These are phyloP conservation scores for Pseudozyma sp. DNA, from an alignment of 1,284 basidiomycete species.

Conservation along the genomic window DNA sequence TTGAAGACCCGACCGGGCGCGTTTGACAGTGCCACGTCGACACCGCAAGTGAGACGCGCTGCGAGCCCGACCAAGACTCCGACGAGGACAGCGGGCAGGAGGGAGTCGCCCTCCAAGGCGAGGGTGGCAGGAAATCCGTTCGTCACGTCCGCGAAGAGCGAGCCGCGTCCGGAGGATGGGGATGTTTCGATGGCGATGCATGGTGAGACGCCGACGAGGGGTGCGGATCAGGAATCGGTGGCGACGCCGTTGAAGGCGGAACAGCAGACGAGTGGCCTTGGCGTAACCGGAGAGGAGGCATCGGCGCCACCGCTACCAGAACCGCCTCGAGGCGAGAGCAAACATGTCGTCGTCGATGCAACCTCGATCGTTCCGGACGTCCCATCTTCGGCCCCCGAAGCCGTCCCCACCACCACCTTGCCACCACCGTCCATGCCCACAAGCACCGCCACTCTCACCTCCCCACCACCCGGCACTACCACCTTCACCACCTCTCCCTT, in stretches of 20 bases:
- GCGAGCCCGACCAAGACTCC: conserved; percentile 25
- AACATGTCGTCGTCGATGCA: too few species aligned
- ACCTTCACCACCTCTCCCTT: neutral
- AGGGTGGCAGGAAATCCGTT: neutral
- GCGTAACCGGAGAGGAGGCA: too few species aligned
- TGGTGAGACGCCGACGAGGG: conserved; percentile 17
- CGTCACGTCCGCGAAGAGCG: conserved; percentile 8
- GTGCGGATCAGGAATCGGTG: too few species aligned
- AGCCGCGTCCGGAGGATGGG: neutral
- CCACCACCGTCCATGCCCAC: too few species aligned
- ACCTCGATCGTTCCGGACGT: too few species aligned
- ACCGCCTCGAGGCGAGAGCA: too few species aligned
- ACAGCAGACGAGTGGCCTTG: too few species aligned
- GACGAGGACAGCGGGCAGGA: conserved; percentile 13
- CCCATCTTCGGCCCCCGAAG: too few species aligned
- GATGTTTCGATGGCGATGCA: conserved; percentile 16
- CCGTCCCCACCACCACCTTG: too few species aligned
- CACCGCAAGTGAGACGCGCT: conserved; percentile 9
- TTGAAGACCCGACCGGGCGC: conserved; percentile 8
- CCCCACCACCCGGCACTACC: neutral
- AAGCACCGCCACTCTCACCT: too few species aligned
- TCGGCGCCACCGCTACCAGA: too few species aligned
- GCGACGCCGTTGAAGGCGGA: too few species aligned
- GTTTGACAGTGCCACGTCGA: conserved; percentile 6
- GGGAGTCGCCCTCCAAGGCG: conserved; percentile 20